phyloP scores from a whole-genome alignment of 768 basidiomycete genomes.

The Mycena haematopus region DNA sequence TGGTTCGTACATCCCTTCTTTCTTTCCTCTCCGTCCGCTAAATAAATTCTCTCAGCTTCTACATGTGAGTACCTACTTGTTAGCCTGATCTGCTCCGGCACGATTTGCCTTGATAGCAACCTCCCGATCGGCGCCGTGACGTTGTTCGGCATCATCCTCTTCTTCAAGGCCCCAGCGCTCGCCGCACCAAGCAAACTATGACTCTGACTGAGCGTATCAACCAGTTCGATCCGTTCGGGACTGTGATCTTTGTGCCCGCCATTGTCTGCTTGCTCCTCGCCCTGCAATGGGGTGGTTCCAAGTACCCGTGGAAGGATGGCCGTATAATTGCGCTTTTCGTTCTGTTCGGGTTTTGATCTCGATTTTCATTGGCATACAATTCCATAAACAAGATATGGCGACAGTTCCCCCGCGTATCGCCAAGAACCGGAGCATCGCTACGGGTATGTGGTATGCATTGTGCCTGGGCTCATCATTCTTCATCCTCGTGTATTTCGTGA shows the following conservation, averaged over 20 bases:
- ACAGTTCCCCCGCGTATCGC: slow-evolving; percentile 29
- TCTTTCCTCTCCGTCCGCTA: not conserved
- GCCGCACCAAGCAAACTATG: slow-evolving; percentile 5
- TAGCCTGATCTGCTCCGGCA: too few species aligned
- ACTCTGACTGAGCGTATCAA: slow-evolving; percentile 15
- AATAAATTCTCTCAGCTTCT: not conserved
- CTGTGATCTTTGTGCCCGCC: slow-evolving; percentile 24
- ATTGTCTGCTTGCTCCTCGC: slow-evolving; percentile 38
- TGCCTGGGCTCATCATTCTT: slow-evolving; percentile 27
- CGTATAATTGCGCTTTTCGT: slow-evolving; percentile 28
- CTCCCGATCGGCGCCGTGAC: slow-evolving; percentile 24
- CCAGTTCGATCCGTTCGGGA: slow-evolving; percentile 25
- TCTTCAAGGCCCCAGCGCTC: slow-evolving; percentile 27
- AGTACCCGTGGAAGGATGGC: slow-evolving; percentile 46
- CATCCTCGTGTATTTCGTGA: slow-evolving; percentile 25
- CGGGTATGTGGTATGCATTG: slow-evolving; percentile 13
- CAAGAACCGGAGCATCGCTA: slow-evolving; percentile 25
- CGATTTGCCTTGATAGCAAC: too few species aligned
- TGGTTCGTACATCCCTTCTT: slow-evolving; percentile 19
- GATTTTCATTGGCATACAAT: slow-evolving; percentile 26
- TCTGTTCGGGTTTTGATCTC: slow-evolving; percentile 28
- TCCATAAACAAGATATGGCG: slow-evolving; percentile 26
- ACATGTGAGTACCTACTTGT: too few species aligned
- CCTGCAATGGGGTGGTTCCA: slow-evolving; percentile 53
- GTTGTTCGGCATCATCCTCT: slow-evolving; percentile 3